Evolutionary conservation across 345 rosid species (phyloP), one percentile per base, ranked within the genome.

Genomic region (Brassica nigra): DNA sequence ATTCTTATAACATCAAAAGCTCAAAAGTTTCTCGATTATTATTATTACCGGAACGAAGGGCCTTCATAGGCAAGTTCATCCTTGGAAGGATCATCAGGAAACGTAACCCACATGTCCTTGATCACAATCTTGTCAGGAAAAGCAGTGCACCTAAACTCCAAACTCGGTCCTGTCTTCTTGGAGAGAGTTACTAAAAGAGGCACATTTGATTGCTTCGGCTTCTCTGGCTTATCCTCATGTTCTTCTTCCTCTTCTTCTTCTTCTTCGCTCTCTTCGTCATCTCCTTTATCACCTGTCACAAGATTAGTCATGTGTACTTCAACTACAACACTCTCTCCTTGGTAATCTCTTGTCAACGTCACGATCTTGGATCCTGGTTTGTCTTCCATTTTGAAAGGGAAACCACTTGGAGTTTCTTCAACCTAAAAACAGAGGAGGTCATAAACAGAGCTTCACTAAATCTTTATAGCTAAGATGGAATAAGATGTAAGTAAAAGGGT

Each of bases 301-400:
- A 49, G 57, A 49, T 49, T 49, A 49, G 57, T 49, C 57, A 49
- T 49, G 57, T n/a, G 57, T 5, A 49, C 57, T 49, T 49, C 57
- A 49, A 49, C 57, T 49, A 5, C 5, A 49, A n/a, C 18, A 49
- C 20, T 49, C 57, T 49, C 18, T 49, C 57, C 57, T 49, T 14
- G 18, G 7, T n/a, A 49, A 5, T 49, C 16, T 49, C 57, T 49
- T 1, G 57, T n/a, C 18, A 49, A 49, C 0, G 8, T n/a, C 57
- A 14, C 8, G 18, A 49, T 49, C 57, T 49, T 49, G 3, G 73
- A 79, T 57, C 98, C 99, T 1, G 89, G 86, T 66, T 80, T 82
- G 64, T 95, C 98, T 72, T 90, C 94, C 70, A 95, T 84, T 78
- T 87, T 81, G 78, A 95, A 91, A 59, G 96, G 97, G 76, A 90